Evolutionary conservation across 2,329 filamentous ascomycete species (phyloP), one percentile per base, ranked within the genome.

Genomic region (Talaromyces sp.): DNA sequence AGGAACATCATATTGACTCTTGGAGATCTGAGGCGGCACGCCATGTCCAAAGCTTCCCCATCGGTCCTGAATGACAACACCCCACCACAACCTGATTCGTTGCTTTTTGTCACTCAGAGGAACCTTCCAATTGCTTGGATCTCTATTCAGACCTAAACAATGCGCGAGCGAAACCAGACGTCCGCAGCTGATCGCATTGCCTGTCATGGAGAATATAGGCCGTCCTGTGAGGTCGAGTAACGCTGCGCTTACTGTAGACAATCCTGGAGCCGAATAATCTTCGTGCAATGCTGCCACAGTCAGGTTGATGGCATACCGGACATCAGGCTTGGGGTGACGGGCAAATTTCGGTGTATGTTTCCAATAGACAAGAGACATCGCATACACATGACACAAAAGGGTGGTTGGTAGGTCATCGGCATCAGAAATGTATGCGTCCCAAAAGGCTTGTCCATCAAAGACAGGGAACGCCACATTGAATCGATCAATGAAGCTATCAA

Each of bases 391-490:
- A 47, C 84, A 83, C 3, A 88, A 70, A 24, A 89, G 74, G 1
- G 85, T 83, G 0, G 85, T 84, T 0, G 85, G 86, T 60, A 85
- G 81, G 10, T 81, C 77, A 10, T 82, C 73, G 19, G 79, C 72
- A 5, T 79, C 78, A 6, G 76, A 82, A 37, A 72, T 76, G 63
- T 83, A 84, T 24, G 82, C 82, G 11, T 78, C 77, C 65, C 82
- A 79, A 63, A 88, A 86, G 0, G 81, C 79, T 2, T 79, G 73
- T 50, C 85, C 83, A 65, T 89, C 85, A 8, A 88, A 78, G 2
- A 89, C 76, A 0, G 87, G 87, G 66, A 88, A 85, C n/a, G 84
- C 86, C n/a, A 77, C 76, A 71, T 88, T 86, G 45, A 85, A 82
- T 63, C 83, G 81, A 37, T 81, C 76, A 64, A 87, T 82, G 70